Conservation (phyloP, 495 filamentous ascomycete species). For the Lasiosphaeriaceae sp. region DNA sequence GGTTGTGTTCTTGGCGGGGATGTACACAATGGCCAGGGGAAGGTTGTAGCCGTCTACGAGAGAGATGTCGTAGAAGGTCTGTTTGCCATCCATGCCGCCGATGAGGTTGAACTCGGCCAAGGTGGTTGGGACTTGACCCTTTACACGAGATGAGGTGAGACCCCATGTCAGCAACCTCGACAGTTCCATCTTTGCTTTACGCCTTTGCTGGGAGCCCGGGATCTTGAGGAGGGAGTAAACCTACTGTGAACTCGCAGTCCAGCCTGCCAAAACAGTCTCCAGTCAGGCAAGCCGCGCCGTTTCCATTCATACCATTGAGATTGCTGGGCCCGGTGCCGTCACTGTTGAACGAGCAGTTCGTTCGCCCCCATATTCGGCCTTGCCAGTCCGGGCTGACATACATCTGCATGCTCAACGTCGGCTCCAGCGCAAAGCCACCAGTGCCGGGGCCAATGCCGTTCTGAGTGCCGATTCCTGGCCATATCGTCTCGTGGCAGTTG, state of each 20-base stretch:
- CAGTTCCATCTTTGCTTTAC: neutral
- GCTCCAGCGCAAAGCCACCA: conserved; percentile 59
- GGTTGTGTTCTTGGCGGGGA: conserved; percentile 49
- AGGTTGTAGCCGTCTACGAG: conserved; percentile 84
- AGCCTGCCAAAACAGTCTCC: conserved; percentile 70
- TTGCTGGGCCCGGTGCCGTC: conserved; percentile 50
- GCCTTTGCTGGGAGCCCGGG: neutral
- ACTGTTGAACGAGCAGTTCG: conserved; percentile 71
- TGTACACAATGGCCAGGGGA: conserved; percentile 62
- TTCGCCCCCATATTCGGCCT: conserved; percentile 75
- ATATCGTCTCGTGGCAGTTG: conserved; percentile 61
- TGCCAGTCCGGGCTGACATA: conserved; percentile 68
- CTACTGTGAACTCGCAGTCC: conserved; percentile 60
- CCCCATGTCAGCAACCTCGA: conserved; percentile 1
- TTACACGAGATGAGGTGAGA: neutral
- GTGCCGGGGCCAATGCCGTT: conserved; percentile 56
- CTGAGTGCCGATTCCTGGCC: conserved; percentile 67
- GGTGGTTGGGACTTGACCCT: conserved; percentile 64
- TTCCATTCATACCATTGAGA: conserved; percentile 49
- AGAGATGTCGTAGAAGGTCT: conserved; percentile 79
- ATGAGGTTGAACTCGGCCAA: conserved; percentile 73
- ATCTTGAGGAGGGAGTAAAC: conserved; percentile 24
- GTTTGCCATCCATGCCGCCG: conserved; percentile 49
- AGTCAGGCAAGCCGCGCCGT: conserved; percentile 59
- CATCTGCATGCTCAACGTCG: conserved; percentile 47